Evolutionary conservation across 331 rosid species (phyloP), one percentile per base, ranked within the genome.

Genomic region (Malus hybrid): DNA sequence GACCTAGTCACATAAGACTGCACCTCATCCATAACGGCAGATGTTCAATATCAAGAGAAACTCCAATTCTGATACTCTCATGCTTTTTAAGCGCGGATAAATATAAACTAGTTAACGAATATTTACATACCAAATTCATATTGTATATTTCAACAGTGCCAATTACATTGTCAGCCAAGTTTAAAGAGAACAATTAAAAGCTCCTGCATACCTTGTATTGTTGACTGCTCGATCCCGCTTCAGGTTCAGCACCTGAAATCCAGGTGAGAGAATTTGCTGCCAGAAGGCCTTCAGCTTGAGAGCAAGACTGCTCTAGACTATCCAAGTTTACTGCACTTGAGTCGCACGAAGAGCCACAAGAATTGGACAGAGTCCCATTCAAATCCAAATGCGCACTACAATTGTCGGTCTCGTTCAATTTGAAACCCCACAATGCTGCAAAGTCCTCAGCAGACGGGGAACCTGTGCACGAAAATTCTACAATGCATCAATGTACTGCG

Each of bases 401-500:
- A 12, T 66, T 84, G 59, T 88, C 92, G 19, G 71, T 70, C 79
- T 88, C 87, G 71, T 72, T 81, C 31, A 79, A 79, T 55, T 85
- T 76, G 76, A 89, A 85, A 31, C 91, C 96, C 97, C 98, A 93
- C 32, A 91, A 74, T 59, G 83, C 79, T 13, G 97, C 95, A 81
- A 91, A 90, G 33, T 87, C 91, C 75, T 83, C 87, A 46, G 93
- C 93, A 71, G 97, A 83, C 68, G 97, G 96, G 85, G 87, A 90
- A 31, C 93, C 98, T 14, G 80, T 50, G 56, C 6, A 15, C 56
- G 8, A 50, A 50, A 50, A 50, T 48, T 50, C 8, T 50, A 50
- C n/a, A 50, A 5, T 50, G 8, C 56, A 50, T 50, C 56, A 50
- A 5, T 44, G n/a, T 14, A 50, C 7, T 50, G 56, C 56, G 0